phyloP scores from a whole-genome alignment of 179 eudicot species.

The Amaranthus tricolor region DNA sequence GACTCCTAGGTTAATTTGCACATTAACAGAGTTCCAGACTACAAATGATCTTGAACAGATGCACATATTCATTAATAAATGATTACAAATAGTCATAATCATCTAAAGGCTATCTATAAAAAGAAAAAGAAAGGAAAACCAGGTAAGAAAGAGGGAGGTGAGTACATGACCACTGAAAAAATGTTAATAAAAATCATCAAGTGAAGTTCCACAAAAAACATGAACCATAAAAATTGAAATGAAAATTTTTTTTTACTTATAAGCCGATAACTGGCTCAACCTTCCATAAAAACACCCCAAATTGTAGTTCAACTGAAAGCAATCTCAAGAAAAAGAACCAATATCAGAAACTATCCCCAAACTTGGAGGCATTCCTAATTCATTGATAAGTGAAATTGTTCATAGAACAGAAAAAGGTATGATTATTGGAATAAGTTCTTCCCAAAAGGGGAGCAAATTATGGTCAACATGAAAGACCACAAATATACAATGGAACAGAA shows the following conservation, averaged over 20 bases:
- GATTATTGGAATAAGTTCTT: no score
- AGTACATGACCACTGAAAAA: neutral
- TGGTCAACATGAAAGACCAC: no score
- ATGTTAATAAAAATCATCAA: neutral
- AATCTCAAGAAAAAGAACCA: no score
- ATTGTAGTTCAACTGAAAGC: no score
- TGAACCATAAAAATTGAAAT: neutral
- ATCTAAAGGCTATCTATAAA: neutral
- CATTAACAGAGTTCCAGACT: neutral
- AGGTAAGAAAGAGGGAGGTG: neutral
- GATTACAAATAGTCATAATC: neutral
- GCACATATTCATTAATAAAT: neutral
- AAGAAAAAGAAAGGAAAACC: neutral
- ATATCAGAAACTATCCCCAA: no score
- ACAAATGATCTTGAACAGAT: neutral
- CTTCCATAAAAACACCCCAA: no score
- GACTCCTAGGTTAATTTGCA: neutral
- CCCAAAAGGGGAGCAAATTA: no score
- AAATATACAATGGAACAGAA: neutral
- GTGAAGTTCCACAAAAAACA: neutral
- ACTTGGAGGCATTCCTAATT: no score
- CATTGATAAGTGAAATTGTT: no score
- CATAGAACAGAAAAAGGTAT: no score
- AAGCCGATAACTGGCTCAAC: no score
- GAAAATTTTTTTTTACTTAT: neutral